Evolutionary conservation across 1,284 basidiomycete species (phyloP).

Genomic region (Naganishia liquefaciens): DNA sequence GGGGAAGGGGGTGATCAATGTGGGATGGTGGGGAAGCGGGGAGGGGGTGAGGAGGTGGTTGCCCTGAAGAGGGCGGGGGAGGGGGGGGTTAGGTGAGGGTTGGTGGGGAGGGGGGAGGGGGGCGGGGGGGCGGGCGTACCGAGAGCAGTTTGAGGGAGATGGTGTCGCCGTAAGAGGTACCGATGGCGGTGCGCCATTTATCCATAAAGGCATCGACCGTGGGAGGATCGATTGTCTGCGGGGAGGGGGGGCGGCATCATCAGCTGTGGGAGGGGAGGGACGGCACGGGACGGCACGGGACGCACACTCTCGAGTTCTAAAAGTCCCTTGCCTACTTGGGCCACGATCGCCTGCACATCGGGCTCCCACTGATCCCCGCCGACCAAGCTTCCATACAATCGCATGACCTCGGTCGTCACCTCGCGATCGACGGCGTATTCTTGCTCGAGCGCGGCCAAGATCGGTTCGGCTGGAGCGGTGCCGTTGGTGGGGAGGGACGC

Average conservation of each 20-base stretch:
- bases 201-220: slow-evolving; percentile 61
- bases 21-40: slow-evolving; percentile 36
- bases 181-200: slow-evolving; percentile 69
- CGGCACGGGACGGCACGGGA: slow-evolving; percentile 2
- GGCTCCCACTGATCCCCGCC: slow-evolving; percentile 45
- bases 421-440: slow-evolving; percentile 69
- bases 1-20: slow-evolving; percentile 68
- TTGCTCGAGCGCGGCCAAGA: slow-evolving; percentile 58
- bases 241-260: neutral
- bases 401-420: slow-evolving; percentile 65
- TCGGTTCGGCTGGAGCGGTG: slow-evolving; percentile 60
- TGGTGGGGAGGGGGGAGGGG: neutral
- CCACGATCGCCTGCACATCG: slow-evolving; percentile 41
- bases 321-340: slow-evolving; percentile 60
- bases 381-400: slow-evolving; percentile 64
- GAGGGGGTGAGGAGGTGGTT: slow-evolving; percentile 61
- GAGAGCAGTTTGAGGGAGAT: slow-evolving; percentile 66
- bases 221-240: slow-evolving; percentile 62
- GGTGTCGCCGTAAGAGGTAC: slow-evolving; percentile 67
- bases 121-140: slow-evolving; percentile 55
- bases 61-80: slow-evolving; percentile 55
- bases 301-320: slow-evolving; percentile 65
- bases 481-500: slow-evolving; percentile 24
- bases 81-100: too few relatives aligned
- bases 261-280: neutral